Percentiles rank a stretch among this genome's conserved stretches.
These are phyloP conservation scores for Datisca glomerata DNA, from an alignment of 306 rosid species.

Conservation along the genomic window DNA sequence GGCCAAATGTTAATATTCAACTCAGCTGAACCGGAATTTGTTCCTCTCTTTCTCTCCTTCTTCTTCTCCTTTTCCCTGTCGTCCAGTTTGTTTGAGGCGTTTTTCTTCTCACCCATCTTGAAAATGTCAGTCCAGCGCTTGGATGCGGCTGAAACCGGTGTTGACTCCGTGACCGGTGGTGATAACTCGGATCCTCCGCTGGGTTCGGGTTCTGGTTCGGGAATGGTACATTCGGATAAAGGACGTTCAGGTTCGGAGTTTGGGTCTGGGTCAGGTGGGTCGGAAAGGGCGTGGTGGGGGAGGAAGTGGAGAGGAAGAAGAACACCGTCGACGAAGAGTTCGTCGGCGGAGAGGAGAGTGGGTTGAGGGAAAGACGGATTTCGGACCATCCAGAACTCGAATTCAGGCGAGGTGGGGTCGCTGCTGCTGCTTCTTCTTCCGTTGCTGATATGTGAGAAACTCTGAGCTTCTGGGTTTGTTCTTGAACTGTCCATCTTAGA, in stretches of 20 bases:
- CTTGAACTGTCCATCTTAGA: conserved; percentile 29
- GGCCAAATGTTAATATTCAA: conserved; percentile 93
- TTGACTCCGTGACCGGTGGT: conserved; percentile 12
- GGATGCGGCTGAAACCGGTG: conserved; percentile 33
- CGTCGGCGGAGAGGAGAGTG: conserved; percentile 75
- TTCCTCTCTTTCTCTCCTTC: conserved; percentile 32
- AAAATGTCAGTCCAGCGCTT: conserved; percentile 88
- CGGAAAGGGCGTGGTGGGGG: conserved; percentile 5
- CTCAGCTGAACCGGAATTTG: conserved; percentile 53
- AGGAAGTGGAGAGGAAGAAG: conserved; percentile 67
- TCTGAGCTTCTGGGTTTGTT: conserved; percentile 13
- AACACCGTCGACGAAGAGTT: conserved; percentile 80
- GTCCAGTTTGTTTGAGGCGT: conserved; percentile 8
- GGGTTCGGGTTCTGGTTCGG: conserved; percentile 16
- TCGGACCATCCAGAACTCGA: conserved; percentile 92
- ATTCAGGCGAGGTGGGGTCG: conserved; percentile 68
- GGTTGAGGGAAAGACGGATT: conserved; percentile 76
- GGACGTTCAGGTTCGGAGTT: conserved; percentile 9
- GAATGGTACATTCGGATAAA: not conserved
- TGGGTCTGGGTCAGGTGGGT: conserved; percentile 8
- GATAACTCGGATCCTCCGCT: conserved; percentile 23
- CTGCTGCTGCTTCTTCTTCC: conserved; percentile 12
- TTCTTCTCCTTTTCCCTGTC: conserved; percentile 27
- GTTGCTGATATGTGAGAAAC: conserved; percentile 15
- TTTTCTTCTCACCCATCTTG: conserved; percentile 52